phyloP scores from a whole-genome alignment of 2,329 filamentous ascomycete species.

The Fusarium luffae region DNA sequence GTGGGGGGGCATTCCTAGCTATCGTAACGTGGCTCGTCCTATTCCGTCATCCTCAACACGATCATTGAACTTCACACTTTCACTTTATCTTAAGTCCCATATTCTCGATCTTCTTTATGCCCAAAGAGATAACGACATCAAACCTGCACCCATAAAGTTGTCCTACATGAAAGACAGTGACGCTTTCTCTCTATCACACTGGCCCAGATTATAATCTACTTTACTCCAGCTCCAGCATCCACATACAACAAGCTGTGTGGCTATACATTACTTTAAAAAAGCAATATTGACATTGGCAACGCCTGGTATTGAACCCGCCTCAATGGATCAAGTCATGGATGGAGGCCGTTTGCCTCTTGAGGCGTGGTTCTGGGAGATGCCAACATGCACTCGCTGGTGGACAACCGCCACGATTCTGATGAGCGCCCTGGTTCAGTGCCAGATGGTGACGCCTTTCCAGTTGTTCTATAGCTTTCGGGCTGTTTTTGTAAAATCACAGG shows the following conservation, averaged over 20 bases:
- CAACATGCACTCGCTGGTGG: conserved; percentile 95
- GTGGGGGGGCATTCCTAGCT: conserved; percentile 2
- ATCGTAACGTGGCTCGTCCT: conserved; percentile 39
- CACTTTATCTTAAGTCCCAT: conserved; percentile 1
- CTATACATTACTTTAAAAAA: neutral
- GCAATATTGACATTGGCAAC: neutral
- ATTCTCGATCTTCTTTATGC: neutral
- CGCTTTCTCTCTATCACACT: neutral
- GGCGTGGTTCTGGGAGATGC: conserved; percentile 99
- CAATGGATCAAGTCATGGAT: conserved; percentile 70
- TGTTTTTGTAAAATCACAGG: conserved; percentile 92
- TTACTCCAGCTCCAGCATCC: neutral
- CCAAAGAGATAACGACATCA: neutral
- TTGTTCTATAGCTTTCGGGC: conserved; percentile 96
- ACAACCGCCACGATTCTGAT: conserved; percentile 90
- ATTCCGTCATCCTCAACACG: conserved; percentile 31
- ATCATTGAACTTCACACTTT: neutral
- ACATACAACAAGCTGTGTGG: neutral
- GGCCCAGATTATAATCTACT: neutral
- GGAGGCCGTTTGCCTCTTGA: conserved; percentile 82
- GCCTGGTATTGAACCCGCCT: neutral
- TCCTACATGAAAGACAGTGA: neutral
- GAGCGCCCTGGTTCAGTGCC: conserved; percentile 90
- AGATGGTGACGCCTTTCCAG: conserved; percentile 92
- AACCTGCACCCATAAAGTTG: neutral